Base-by-base conservation (phyloP, 768 basidiomycete genomes). In the Agaricus sinodeliciosus region DNA sequence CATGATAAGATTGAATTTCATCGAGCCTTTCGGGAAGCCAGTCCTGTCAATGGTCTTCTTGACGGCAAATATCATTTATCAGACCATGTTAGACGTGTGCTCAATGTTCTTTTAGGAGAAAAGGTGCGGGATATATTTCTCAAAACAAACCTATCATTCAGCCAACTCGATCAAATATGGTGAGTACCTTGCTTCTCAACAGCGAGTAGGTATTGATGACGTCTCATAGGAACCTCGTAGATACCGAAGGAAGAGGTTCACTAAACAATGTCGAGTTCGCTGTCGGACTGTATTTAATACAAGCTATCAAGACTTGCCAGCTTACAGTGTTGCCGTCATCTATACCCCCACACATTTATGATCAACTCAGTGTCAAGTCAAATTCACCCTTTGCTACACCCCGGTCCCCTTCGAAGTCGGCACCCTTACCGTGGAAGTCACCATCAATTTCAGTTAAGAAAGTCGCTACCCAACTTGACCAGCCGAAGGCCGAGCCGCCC, bases 261-360 rank as follows among this genome's bases (percentile, higher is more conserved):
- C 76, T 90, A 9, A 84, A 87, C 59, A 70, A 76, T 7, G 66
- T 76, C 26, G 85, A 88, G 55, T 90, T 90, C 63, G 78, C 80
- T 34, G 69, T 89, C 54, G 86, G 80, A 35, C 81, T 85, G 79
- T 82, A 81, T 63, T 76, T 86, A 52, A 80, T 88, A 37, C 65
- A 70, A 35, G 65, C 65, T n/a, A 52, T 70, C 13, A 65, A 66
- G 58, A 62, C 65, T 4, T 72, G 69, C 47, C 62, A 64, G 31
- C 63, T 73, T 0, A 57, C 59, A 19, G 54, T 60, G 1, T 59
- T 75, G 5, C 73, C 72, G 1, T 26, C 58, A 2, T 58, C 63
- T 7, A 64, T 71, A 28, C 70, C 72, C 4, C 54, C 55, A 26
- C 55, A 67, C 19, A 54, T 73, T 0, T 65, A 61, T 26, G 61